Evolutionary conservation across 306 rosid genomes (phyloP).

Genomic region (Casuarina cunninghamiana): DNA sequence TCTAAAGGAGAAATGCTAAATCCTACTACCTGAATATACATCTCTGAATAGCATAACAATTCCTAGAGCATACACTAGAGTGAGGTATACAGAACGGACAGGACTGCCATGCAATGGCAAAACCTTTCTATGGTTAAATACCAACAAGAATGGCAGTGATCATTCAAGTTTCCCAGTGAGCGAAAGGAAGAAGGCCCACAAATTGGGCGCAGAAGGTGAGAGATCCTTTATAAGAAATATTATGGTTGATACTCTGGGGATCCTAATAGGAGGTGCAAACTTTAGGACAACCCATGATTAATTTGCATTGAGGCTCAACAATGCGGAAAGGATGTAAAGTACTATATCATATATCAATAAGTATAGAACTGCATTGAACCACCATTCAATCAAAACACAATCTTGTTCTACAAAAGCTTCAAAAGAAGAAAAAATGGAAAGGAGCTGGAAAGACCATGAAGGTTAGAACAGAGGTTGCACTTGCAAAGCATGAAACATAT

Average conservation of each 20-base stretch:
- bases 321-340: not conserved
- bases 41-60: not conserved
- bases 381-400: not conserved
- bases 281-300: not conserved
- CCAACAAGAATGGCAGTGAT: not conserved
- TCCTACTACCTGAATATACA: not conserved
- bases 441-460: not conserved
- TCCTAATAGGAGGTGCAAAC: not conserved
- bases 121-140: not conserved
- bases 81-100: not conserved
- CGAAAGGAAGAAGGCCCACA: not conserved
- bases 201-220: not conserved
- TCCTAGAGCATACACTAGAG: not conserved
- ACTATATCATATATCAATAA: not conserved
- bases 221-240: not conserved
- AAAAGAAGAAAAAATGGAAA: not conserved
- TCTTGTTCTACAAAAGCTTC: not conserved
- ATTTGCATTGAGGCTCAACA: not conserved
- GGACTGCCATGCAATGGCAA: not conserved
- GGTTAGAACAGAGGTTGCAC: not conserved
- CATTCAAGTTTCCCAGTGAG: not conserved
- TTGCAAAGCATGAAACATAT: slow-evolving; percentile 4
- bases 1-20: not conserved
- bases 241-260: not conserved
- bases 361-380: not conserved